A percentile compares a stretch with the other conserved stretches of the same genome.
These are phyloP conservation scores for Globisporangium yorkense DNA, from an alignment of 352 stramenopile genomes.

Conservation along the genomic window DNA sequence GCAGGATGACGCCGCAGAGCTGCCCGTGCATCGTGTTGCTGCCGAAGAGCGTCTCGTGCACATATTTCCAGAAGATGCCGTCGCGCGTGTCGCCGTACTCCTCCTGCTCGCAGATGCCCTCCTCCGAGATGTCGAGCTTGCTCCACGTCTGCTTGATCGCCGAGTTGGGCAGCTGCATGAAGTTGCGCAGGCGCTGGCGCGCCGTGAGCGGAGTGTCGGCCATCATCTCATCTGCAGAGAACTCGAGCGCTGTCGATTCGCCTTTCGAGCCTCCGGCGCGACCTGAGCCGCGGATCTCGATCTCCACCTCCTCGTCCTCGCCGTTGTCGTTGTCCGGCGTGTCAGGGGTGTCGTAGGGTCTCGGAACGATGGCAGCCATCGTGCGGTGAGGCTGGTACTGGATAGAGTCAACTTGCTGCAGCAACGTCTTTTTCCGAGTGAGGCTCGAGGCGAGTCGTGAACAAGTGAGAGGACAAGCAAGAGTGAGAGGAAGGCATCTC, in stretches of 20 bases:
- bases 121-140: conserved; percentile 25
- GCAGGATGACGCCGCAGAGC: conserved; percentile 44
- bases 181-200: conserved; percentile 17
- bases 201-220: conserved; percentile 9
- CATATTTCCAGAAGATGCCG: conserved; percentile 37
- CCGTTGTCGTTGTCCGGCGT: conserved; percentile 6
- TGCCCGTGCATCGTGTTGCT: conserved; percentile 56
- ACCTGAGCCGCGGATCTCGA: conserved; percentile 16
- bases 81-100: conserved; percentile 27
- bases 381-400: not conserved
- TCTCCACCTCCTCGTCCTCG: conserved; percentile 27
- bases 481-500: no score
- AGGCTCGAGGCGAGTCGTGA: not conserved
- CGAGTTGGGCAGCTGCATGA: conserved; percentile 21
- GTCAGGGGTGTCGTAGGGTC: conserved; percentile 21
- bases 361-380: not conserved
- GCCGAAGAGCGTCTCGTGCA: conserved; percentile 68
- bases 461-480: not conserved
- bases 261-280: not conserved
- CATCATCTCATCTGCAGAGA: conserved; percentile 10
- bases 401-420: not conserved
- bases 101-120: conserved; percentile 26
- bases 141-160: conserved; percentile 31
- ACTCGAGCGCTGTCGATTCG: conserved; percentile 17
- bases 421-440: conserved; percentile 4